A percentile compares a stretch with the other conserved stretches of the same genome.
Conservation (phyloP, 2,329 filamentous ascomycete species). For the Beauveria bassiana region DNA sequence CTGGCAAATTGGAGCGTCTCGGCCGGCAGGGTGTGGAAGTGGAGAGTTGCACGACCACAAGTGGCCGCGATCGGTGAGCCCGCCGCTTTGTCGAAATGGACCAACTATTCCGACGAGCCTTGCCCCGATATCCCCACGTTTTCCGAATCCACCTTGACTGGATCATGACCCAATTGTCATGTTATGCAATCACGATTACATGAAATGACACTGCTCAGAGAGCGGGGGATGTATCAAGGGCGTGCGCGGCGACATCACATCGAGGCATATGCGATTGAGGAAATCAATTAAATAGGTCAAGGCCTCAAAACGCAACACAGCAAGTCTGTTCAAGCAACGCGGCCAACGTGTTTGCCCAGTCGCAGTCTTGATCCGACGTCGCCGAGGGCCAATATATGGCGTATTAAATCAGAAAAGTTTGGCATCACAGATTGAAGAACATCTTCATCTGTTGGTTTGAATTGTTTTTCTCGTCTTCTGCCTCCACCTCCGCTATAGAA, state of each 20-base stretch:
- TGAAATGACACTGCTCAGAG: background rate
- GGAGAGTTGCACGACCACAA: background rate
- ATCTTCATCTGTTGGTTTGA: background rate
- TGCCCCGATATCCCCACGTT: background rate
- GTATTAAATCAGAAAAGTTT: background rate
- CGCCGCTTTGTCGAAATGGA: background rate
- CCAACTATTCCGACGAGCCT: background rate
- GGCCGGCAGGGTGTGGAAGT: background rate
- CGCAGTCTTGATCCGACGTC: background rate
- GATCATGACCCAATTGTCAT: background rate
- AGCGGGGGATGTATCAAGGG: background rate
- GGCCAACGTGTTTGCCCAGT: background rate
- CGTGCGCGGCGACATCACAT: background rate
- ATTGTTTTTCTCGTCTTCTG: background rate
- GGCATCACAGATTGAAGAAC: background rate
- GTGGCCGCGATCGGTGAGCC: background rate
- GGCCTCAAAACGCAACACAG: background rate
- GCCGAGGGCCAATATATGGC: background rate
- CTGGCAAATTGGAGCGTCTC: background rate
- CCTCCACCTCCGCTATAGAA: conserved; percentile 2
- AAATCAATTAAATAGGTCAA: background rate
- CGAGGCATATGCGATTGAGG: background rate
- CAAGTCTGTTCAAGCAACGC: background rate
- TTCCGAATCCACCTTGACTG: background rate
- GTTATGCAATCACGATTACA: background rate